Evolutionary conservation across 306 rosid species (phyloP).

Genomic region (Sesbania bispinosa): DNA sequence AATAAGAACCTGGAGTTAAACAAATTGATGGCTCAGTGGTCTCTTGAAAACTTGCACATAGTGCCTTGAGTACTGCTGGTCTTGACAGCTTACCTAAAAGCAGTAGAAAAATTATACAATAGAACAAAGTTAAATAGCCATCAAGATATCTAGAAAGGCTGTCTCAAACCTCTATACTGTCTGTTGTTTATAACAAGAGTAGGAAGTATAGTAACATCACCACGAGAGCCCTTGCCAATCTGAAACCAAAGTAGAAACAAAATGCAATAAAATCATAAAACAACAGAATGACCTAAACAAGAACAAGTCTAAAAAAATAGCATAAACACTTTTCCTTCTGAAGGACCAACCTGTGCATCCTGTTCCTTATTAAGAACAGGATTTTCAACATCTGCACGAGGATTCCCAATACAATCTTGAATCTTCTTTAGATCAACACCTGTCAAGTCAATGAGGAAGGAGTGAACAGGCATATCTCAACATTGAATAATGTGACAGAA

Average conservation of each 20-base stretch:
- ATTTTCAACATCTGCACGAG: slow-evolving; percentile 58
- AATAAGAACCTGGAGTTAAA: slow-evolving; percentile 64
- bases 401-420: slow-evolving; percentile 70
- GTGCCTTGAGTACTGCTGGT: slow-evolving; percentile 86
- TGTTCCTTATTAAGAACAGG: slow-evolving; percentile 79
- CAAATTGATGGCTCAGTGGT: slow-evolving; percentile 93
- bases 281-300: slow-evolving; percentile 3
- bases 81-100: slow-evolving; percentile 74
- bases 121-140: neutral
- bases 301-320: neutral
- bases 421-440: slow-evolving; percentile 69
- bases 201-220: slow-evolving; percentile 94
- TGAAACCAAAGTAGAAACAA: slow-evolving; percentile 35
- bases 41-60: slow-evolving; percentile 89
- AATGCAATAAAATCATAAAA: slow-evolving; percentile 7
- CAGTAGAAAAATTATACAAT: neutral
- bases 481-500: neutral
- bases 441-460: slow-evolving; percentile 28
- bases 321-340: neutral
- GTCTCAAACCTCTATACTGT: slow-evolving; percentile 81
- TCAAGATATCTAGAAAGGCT: neutral
- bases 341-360: slow-evolving; percentile 70
- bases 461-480: neutral
- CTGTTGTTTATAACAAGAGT: slow-evolving; percentile 90
- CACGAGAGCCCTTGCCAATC: slow-evolving; percentile 85